A percentile compares a stretch with the other conserved stretches of the same genome.
phyloP scores from a whole-genome alignment of 805 yeast species.

The Candida arabinofermentans region DNA sequence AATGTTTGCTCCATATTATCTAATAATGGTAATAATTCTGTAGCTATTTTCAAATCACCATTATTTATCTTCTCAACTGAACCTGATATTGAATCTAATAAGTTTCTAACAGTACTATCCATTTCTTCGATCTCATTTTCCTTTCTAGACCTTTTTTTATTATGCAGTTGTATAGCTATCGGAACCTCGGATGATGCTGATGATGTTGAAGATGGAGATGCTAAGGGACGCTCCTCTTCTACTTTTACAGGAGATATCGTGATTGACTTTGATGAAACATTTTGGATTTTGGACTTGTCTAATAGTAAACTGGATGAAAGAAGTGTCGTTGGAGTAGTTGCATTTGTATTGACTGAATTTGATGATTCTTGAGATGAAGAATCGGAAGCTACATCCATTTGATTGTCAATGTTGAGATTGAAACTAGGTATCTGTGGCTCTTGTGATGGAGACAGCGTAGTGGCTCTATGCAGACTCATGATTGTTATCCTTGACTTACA shows the following conservation, averaged over 20 bases:
- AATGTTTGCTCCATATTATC: constrained; percentile 19
- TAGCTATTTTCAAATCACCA: not conserved
- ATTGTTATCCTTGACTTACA: no score
- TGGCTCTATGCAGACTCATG: no score
- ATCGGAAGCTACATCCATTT: not conserved
- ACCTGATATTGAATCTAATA: constrained; percentile 7
- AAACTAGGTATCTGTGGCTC: no score
- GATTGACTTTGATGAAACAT: not conserved
- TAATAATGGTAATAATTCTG: constrained; percentile 5
- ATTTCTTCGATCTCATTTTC: constrained; percentile 19
- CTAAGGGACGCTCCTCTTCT: not conserved
- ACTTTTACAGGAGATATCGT: not conserved
- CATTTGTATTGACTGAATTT: constrained; percentile 4
- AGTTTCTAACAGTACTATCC: constrained; percentile 13
- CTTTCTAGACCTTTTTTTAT: not conserved
- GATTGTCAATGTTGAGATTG: not conserved
- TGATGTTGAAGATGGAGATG: not conserved
- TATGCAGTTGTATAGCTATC: not conserved
- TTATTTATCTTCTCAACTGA: constrained; percentile 3
- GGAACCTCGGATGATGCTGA: not conserved
- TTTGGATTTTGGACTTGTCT: not conserved
- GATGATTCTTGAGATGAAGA: constrained; percentile 5
- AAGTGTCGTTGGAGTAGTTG: constrained; percentile 8
- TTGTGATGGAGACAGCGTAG: no score
- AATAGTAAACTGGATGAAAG: not conserved